phyloP scores from a whole-genome alignment of 2,329 filamentous ascomycete genomes.

The Phyllosticta paracitricarpa region DNA sequence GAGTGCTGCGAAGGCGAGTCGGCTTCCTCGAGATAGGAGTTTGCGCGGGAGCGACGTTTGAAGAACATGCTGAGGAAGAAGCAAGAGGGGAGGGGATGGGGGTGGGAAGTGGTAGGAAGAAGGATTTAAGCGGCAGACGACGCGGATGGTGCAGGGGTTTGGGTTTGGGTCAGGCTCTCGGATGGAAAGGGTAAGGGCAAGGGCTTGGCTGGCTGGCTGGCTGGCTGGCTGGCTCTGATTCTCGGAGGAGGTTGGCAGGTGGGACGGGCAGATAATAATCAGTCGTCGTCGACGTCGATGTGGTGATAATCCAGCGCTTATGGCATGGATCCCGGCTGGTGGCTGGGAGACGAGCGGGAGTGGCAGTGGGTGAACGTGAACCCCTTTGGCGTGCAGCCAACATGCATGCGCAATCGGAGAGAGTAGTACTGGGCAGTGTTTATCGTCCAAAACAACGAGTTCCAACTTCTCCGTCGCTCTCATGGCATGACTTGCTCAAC shows the following conservation, averaged over 20 bases:
- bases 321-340: background rate
- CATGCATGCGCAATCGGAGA: background rate
- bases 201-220: background rate
- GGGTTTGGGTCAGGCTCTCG: background rate
- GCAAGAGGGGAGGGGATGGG: conserved; percentile 15
- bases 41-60: conserved; percentile 38
- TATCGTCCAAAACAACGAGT: background rate
- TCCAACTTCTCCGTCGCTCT: background rate
- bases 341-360: background rate
- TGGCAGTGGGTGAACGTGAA: background rate
- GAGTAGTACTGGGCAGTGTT: background rate
- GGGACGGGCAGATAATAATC: background rate
- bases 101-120: conserved; percentile 11
- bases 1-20: conserved; percentile 23
- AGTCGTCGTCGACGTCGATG: background rate
- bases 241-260: background rate
- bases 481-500: too few relatives aligned
- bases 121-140: conserved; percentile 1
- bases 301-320: background rate
- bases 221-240: background rate
- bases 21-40: conserved; percentile 40
- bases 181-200: background rate
- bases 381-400: background rate
- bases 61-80: conserved; percentile 35
- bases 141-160: background rate